Percentiles rank a stretch among this genome's conserved stretches.
phyloP scores from a whole-genome alignment of 257 asterid genomes.

The Nicotiana obtusifolia region DNA sequence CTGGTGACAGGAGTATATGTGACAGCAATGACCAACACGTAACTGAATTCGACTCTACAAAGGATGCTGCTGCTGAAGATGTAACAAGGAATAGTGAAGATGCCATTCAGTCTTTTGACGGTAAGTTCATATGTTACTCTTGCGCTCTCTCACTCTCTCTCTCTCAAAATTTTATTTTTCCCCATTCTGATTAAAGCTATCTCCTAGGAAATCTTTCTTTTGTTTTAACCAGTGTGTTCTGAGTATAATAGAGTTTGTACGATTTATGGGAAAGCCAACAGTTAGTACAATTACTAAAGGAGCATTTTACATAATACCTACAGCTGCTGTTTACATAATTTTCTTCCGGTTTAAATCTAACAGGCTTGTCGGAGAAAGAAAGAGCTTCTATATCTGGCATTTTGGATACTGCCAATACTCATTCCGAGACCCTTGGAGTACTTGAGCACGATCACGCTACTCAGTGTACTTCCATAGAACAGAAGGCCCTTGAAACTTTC shows the following conservation, averaged over 20 bases:
- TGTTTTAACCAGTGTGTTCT: not conserved
- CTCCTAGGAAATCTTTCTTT: not conserved
- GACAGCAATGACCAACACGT: conserved; percentile 53
- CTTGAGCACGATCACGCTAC: conserved; percentile 50
- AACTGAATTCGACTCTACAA: conserved; percentile 51
- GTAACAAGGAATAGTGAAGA: conserved; percentile 37
- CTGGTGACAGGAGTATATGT: conserved; percentile 43
- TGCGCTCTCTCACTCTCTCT: not conserved
- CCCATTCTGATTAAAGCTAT: not conserved
- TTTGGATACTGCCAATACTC: conserved; percentile 39
- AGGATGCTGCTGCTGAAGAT: conserved; percentile 56
- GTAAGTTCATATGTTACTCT: conserved; percentile 25
- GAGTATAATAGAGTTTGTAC: not conserved
- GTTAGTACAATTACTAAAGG: not conserved
- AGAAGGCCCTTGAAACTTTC: conserved; percentile 52
- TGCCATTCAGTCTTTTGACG: conserved; percentile 38
- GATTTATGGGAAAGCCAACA: not conserved
- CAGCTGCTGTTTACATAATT: not conserved
- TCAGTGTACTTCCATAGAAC: conserved; percentile 46
- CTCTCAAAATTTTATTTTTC: not conserved
- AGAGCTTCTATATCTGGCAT: conserved; percentile 43
- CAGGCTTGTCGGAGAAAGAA: conserved; percentile 64
- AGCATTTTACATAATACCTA: not conserved
- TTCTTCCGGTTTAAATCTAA: not conserved
- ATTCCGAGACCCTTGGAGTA: conserved; percentile 41